A percentile compares a stretch with the other conserved stretches of the same genome.
Conservation (phyloP, 1,139 yeast genomes). For the Scheffersomyces quercinus region DNA sequence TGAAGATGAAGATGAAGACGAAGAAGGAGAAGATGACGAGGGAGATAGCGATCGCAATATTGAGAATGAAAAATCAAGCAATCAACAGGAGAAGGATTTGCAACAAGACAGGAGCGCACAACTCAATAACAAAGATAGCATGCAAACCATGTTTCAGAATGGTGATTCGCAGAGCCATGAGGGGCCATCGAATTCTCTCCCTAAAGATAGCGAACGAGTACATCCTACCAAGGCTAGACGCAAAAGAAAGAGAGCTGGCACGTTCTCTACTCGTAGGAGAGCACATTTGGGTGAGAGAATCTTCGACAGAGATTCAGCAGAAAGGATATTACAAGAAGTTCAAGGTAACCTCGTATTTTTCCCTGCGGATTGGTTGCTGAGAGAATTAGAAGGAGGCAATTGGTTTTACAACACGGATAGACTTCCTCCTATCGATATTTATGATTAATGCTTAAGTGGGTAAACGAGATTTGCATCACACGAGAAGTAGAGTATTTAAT, state of each 20-base stretch:
- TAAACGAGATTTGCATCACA: too few species aligned
- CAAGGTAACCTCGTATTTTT: constrained; percentile 88
- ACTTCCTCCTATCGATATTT: constrained; percentile 92
- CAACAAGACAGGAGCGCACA: not conserved
- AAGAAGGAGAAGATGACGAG: constrained; percentile 6
- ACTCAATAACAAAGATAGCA: not conserved
- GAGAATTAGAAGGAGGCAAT: constrained; percentile 85
- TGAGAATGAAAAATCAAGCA: not conserved
- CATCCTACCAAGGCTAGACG: constrained; percentile 1
- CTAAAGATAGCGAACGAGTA: not conserved
- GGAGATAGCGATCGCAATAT: constrained; percentile 3
- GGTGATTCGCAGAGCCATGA: constrained; percentile 5
- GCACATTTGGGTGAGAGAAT: constrained; percentile 54
- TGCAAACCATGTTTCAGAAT: not conserved
- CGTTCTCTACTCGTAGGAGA: constrained; percentile 40
- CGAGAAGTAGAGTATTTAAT: too few species aligned
- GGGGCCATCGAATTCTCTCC: not conserved
- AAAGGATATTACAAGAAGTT: constrained; percentile 67
- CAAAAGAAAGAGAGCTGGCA: constrained; percentile 32
- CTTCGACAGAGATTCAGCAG: constrained; percentile 77
- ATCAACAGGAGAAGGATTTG: too few species aligned
- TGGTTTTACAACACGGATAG: constrained; percentile 96
- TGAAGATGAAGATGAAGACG: constrained; percentile 7
- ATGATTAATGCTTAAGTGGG: constrained; percentile 48
- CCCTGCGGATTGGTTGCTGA: constrained; percentile 87